Evolutionary conservation across 257 asterid genomes (phyloP).

Genomic region (Nemophila menziesii): DNA sequence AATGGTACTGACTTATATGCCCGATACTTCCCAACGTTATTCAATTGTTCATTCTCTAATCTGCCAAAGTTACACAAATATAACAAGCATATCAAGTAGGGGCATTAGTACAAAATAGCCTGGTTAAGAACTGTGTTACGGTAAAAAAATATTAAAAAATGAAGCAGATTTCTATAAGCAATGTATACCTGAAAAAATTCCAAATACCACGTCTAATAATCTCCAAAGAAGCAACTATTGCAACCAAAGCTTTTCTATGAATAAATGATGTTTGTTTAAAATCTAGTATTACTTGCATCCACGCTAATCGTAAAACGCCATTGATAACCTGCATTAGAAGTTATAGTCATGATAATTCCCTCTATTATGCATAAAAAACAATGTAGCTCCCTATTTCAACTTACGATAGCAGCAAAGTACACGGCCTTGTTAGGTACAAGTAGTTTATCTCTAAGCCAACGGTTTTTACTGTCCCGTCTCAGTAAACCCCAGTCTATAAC

Average conservation of each 20-base stretch:
- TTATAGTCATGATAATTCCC: no score
- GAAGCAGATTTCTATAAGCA: no score
- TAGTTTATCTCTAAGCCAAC: slow-evolving; percentile 54
- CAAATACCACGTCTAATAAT: slow-evolving; percentile 60
- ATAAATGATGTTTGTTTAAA: slow-evolving; percentile 24
- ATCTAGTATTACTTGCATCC: slow-evolving; percentile 58
- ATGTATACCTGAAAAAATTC: slow-evolving; percentile 49
- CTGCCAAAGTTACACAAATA: slow-evolving; percentile 16
- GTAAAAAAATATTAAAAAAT: background rate
- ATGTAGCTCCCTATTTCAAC: background rate
- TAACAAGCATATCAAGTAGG: background rate
- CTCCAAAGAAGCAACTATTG: slow-evolving; percentile 43
- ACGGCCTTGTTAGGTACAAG: slow-evolving; percentile 35
- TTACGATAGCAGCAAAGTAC: slow-evolving; percentile 51
- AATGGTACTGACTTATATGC: slow-evolving; percentile 65
- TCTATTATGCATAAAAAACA: background rate
- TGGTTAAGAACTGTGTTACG: background rate
- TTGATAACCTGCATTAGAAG: slow-evolving; percentile 27
- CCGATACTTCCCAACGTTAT: slow-evolving; percentile 57
- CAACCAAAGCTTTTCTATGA: slow-evolving; percentile 29
- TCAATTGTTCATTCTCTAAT: slow-evolving; percentile 66
- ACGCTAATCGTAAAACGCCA: slow-evolving; percentile 43
- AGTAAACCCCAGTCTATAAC: slow-evolving; percentile 62
- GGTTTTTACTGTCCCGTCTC: slow-evolving; percentile 30
- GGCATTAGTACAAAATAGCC: background rate